Conservation (phyloP, 345 rosid species). For the Rhodomyrtus tomentosa region DNA sequence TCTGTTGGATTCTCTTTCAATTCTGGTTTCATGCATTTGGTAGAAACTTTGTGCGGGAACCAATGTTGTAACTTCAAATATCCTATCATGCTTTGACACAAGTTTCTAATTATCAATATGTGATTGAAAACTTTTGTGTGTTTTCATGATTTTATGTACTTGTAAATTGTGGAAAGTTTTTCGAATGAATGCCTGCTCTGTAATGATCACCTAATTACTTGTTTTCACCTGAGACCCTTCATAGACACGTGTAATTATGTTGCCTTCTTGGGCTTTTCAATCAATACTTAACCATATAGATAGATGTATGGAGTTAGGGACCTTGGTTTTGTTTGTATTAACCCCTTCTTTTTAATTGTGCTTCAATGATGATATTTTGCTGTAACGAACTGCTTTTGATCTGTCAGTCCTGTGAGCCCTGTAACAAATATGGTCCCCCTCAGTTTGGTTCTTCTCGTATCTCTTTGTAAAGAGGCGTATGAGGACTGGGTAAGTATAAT, state of each 20-base stretch:
- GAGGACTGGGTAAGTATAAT: constrained; percentile 83
- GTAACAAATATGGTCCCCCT: constrained; percentile 88
- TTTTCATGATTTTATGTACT: not conserved
- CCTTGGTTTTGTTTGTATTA: not conserved
- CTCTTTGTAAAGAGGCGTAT: constrained; percentile 95
- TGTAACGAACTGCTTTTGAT: constrained; percentile 6
- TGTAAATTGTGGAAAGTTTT: not conserved
- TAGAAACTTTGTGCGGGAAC: not conserved
- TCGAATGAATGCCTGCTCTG: not conserved
- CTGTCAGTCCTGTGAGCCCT: constrained; percentile 94
- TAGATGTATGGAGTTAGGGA: not conserved
- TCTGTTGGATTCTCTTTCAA: not conserved
- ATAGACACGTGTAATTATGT: not conserved
- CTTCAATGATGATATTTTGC: not conserved
- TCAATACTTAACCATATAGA: not conserved
- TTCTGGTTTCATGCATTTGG: not conserved
- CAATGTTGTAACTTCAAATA: not conserved
- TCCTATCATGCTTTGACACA: not conserved
- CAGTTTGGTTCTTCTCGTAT: constrained; percentile 88
- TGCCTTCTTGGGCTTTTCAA: not conserved
- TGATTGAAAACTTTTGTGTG: not conserved
- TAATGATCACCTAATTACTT: not conserved
- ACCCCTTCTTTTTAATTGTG: not conserved
- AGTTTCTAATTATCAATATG: not conserved
- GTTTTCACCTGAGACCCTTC: not conserved